Evolutionary conservation across 352 stramenopile genomes (phyloP), one percentile per base, ranked within the genome.

Genomic region (Pythium sp.): DNA sequence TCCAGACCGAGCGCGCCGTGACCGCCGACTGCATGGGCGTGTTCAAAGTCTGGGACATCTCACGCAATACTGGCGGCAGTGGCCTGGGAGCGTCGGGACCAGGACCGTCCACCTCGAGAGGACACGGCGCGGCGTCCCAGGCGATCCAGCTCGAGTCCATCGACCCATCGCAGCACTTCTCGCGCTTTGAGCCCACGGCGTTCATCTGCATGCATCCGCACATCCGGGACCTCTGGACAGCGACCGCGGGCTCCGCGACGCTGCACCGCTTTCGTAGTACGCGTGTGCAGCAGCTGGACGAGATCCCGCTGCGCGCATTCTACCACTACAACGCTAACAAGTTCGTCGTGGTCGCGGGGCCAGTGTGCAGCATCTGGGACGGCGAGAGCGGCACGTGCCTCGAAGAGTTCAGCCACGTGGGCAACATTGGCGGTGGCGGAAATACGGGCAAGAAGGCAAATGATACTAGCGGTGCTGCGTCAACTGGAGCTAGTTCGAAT

Each of bases 31-130:
- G 70, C 12, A 78, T 77, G 22, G 90, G 89, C 0, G 75, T 94
- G 1, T 86, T 95, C 67, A 94, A 94, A 51, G 73, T 95, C n/a
- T 97, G 90, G 90, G 85, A 94, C 49, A 91, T 97, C 53, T 81
- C 76, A 1, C 73, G 86, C 56, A 66, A 65, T 2, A 79, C 41
- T n/a, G 41, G 77, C 49, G 66, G 72, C 3, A 64, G 72, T 5
- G 66, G 58, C 5, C 54, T 43, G 7, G 18, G 43, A 8, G 46
- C 15, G 5, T 49, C 28, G 5, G 24, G 38, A 7, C 32, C 34
- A 15, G 26, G 41, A 47, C 12, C 12, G 26, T 22, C 43, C 15
- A 32, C 41, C 18, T 43, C 64, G 24, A 32, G 59, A 22, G 38
- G 59, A 6, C 68, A 67, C 2, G 59, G 71, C 0, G 36, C 59